Conservation (phyloP, 2,329 filamentous ascomycete species). For the Colletotrichum echinochloae region DNA sequence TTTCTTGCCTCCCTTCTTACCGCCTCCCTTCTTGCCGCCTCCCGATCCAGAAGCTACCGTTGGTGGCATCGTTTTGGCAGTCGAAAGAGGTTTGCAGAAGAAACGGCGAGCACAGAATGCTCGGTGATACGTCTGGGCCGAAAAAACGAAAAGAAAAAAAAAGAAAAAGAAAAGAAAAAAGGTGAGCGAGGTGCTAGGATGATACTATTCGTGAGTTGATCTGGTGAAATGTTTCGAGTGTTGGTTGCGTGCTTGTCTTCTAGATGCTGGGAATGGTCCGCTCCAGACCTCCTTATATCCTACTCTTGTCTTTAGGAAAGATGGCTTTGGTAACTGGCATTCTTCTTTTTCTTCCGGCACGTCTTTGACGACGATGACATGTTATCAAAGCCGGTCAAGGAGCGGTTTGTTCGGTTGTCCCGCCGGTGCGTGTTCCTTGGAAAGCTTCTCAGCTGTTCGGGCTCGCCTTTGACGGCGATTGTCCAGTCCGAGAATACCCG, state of each 20-base stretch:
- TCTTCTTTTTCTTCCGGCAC: no score
- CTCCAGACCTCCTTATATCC: background rate
- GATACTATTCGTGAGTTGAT: background rate
- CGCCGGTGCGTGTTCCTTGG: accelerated
- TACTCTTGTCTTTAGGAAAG: no score
- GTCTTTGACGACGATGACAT: background rate
- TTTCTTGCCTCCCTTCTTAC: background rate
- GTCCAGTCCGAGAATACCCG: background rate
- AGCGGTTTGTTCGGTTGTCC: background rate
- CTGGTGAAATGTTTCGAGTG: background rate
- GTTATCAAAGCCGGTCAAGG: background rate
- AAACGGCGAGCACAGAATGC: background rate
- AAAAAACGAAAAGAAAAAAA: no score
- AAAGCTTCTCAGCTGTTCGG: background rate
- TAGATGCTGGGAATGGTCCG: no score
- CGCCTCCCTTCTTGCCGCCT: background rate
- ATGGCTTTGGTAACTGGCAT: no score
- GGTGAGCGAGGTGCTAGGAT: background rate
- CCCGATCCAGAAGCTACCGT: background rate
- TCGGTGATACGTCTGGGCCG: no score
- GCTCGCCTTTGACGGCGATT: background rate
- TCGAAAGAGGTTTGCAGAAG: no score
- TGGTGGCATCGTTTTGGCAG: background rate
- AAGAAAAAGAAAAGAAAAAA: no score
- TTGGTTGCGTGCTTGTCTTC: background rate